A percentile compares a stretch with the other conserved stretches of the same genome.
Evolutionary conservation across 164 flowering plant genomes (phyloP).

Genomic region (Litsea cubeba): DNA sequence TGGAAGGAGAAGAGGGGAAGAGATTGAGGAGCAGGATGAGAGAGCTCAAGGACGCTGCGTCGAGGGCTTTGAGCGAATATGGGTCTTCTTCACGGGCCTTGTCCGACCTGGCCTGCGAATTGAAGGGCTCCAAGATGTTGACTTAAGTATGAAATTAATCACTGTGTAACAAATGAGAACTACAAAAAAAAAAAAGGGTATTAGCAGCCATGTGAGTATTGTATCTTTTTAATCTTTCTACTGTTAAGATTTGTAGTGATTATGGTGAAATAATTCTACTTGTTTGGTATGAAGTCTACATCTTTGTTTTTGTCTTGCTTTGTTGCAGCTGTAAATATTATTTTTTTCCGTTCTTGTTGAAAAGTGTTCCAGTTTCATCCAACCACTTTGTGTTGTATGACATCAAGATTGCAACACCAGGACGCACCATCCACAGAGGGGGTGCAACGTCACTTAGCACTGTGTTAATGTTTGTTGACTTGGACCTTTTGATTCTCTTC

Average conservation of each 20-base stretch:
- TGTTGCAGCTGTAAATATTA: neutral
- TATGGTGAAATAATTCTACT: neutral
- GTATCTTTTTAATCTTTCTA: no score
- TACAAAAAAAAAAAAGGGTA: no score
- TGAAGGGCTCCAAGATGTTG: neutral
- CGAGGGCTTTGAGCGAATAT: conserved; percentile 8
- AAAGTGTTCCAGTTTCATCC: neutral
- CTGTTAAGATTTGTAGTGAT: neutral
- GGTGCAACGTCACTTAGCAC: no score
- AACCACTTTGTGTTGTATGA: neutral
- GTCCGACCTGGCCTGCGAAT: neutral
- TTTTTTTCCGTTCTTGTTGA: no score
- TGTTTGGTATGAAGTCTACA: neutral
- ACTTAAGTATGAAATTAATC: neutral
- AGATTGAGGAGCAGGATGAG: conserved; percentile 8
- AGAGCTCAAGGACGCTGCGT: conserved; percentile 18
- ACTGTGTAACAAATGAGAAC: no score
- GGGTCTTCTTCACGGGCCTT: conserved; percentile 18
- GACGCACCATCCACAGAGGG: no score
- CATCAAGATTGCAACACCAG: neutral
- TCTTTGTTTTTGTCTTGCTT: neutral
- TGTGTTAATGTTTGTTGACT: no score
- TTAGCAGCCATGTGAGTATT: no score
- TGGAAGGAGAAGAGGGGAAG: conserved; percentile 34
- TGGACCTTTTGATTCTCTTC: no score